phyloP scores from a whole-genome alignment of 306 rosid species.

The Leucaena leucocephala region DNA sequence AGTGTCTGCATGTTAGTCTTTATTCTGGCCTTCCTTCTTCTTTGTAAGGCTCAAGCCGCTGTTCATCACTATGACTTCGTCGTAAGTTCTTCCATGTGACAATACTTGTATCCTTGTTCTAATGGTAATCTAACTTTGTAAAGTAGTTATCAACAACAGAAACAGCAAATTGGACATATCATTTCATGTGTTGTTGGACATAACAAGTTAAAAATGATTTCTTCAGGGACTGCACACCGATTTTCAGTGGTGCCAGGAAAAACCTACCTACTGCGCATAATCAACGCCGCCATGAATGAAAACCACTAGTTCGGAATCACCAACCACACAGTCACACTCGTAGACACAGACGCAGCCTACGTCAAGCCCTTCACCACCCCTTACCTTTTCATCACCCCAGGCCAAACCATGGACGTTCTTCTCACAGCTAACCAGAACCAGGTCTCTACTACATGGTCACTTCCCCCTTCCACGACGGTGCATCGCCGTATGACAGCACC shows the following conservation, averaged over 20 bases:
- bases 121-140: too few relatives aligned
- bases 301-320: not conserved
- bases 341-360: not conserved
- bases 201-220: too few relatives aligned
- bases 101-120: too few relatives aligned
- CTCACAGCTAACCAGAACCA: not conserved
- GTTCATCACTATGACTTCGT: not conserved
- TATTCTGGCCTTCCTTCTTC: not conserved
- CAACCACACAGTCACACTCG: not conserved
- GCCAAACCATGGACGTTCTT: not conserved
- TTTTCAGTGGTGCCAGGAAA: not conserved
- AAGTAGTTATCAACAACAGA: too few relatives aligned
- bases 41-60: not conserved
- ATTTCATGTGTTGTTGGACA: too few relatives aligned
- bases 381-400: not conserved
- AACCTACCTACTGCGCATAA: not conserved
- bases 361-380: not conserved
- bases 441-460: not conserved
- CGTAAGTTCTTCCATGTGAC: not conserved
- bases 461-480: not conserved
- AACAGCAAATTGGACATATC: too few relatives aligned
- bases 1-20: not conserved
- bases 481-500: not conserved
- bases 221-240: not conserved
- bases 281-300: constrained; percentile 3